Evolutionary conservation across 768 basidiomycete species (phyloP).

Genomic region (Boletus pseudopeckii): DNA sequence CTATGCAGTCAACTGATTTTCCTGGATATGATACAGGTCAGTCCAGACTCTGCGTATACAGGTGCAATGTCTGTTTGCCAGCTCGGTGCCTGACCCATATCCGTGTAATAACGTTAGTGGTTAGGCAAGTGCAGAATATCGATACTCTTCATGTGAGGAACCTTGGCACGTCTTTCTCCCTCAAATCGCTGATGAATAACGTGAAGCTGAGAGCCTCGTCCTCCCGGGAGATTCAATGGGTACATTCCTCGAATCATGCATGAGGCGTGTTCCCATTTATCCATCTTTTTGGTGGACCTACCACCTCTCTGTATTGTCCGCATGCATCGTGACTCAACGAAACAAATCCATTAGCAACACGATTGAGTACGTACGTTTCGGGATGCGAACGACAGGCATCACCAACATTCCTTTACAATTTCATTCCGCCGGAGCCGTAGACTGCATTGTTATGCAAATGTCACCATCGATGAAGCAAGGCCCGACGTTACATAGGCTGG

Average conservation of each 20-base stretch:
- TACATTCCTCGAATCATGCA: background rate
- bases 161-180: background rate
- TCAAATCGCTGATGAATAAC: background rate
- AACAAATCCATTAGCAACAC: background rate
- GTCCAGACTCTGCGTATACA: too few relatives aligned
- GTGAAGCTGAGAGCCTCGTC: background rate
- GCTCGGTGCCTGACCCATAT: too few relatives aligned
- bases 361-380: background rate
- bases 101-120: background rate
- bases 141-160: background rate
- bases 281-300: background rate
- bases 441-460: background rate
- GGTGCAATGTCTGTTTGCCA: too few relatives aligned
- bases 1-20: too few relatives aligned
- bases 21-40: too few relatives aligned
- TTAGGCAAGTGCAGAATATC: background rate
- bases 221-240: background rate
- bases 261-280: too few relatives aligned
- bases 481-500: background rate
- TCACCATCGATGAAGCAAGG: background rate
- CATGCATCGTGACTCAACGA: background rate
- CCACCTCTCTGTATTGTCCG: too few relatives aligned
- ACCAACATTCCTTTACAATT: background rate
- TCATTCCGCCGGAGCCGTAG: background rate
- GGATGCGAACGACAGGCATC: background rate